Base-by-base conservation (phyloP, 495 filamentous ascomycete species). In the Parachaetomium inaequale region DNA sequence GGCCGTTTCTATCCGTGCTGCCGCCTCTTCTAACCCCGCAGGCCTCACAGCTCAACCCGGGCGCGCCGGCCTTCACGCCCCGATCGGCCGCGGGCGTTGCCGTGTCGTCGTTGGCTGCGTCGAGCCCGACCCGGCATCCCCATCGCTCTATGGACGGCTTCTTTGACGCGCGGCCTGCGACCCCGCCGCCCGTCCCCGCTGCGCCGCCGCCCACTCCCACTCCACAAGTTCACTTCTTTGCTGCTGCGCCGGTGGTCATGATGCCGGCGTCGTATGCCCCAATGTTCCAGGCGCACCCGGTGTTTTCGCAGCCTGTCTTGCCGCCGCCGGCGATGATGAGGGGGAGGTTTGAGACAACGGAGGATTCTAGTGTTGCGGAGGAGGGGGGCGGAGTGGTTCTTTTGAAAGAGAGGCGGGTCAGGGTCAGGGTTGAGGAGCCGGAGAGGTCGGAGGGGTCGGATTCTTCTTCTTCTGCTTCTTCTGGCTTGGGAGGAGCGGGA, bases 61-160 rank as follows among this genome's bases (percentile, higher is more conserved):
- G 74, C 57, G 83, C 83, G 47, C 79, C 81, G 51, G 75, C 78
- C 43, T 85, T 86, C 59, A 79, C 82, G 12, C 82, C 83, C 45
- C 72, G 76, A 49, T 23, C 28, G 14, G 43, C 34, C 2, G 57
- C 46, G 23, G 32, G 32, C 29, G 14, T n/a, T 21, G 15, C 21
- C 29, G 31, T 17, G 26, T 15, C 25, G 7, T 52, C 43, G 40
- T 19, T 19, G 3, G 12, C n/a, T 34, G 21, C 34, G 3, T 47
- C 60, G 19, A 68, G 62, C 42, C 62, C 64, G 7, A 49, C 42
- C 31, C 36, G 68, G 31, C 52, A 32, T 7, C 42, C 12, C 7
- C 38, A 25, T 15, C 26, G 21, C 19, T 61, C 47, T 23, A 40
- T 43, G 36, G 51, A 40, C 40, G 55, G 64, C 38, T 49, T 36